Evolutionary conservation across 345 rosid genomes (phyloP), one percentile per base, ranked within the genome.

Genomic region (Raphanus raphanistrum): DNA sequence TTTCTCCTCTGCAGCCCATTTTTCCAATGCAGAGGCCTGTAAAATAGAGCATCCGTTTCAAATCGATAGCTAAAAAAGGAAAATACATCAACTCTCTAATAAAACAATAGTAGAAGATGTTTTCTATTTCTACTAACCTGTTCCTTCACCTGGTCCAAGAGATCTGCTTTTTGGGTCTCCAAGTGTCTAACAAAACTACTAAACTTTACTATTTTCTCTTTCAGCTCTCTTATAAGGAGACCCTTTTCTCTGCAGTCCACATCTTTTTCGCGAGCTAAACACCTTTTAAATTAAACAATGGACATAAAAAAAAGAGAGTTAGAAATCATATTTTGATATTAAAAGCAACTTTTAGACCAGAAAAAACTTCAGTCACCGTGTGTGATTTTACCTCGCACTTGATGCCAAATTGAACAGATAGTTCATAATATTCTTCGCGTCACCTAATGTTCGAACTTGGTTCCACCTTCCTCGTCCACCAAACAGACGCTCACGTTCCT

Each of bases 391-490:
- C 59, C 59, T 52, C 9, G 26, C 59, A 52, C 6, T 52, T 52
- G 59, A 52, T 52, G 59, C 59, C 27, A 52, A 52, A 52, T 52
- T 52, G 59, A 52, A 52, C 59, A 52, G 59, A 16, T 52, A 52
- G 26, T 52, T 52, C 59, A 52, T 52, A 3, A 52, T 52, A 16
- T 17, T 52, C 59, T 52, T 52, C 9, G 59, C 59, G 10, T 52
- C 59, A 52, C 59, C 59, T 2, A 52, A 16, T 52, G 59, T 16
- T 52, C 59, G 59, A 5, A 52, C 59, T 52, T 52, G 59, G 59
- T 52, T 52, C 59, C 59, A 52, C 59, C 59, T 52, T 52, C 59
- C 59, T 52, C 59, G 16, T 52, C 59, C 59, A 52, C 59, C 26
- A 52, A 52, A 52, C 10, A 52, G 26, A 16, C 59, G 59, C 26